Conservation (phyloP, 108 stramenopile species). For the Mayamaea pseudoterrestris region DNA sequence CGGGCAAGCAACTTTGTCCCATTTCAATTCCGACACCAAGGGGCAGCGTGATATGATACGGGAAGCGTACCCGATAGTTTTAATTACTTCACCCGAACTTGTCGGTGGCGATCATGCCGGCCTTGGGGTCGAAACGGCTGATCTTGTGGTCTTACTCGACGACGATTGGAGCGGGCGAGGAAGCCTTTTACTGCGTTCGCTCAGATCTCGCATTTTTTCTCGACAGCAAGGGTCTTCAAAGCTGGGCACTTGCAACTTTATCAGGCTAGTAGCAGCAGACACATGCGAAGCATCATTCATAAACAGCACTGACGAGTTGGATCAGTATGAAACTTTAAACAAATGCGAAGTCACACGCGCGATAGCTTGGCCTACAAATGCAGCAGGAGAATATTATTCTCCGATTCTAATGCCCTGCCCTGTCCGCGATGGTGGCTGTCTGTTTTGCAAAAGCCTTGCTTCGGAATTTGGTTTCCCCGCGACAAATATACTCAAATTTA, state of each 20-base stretch:
- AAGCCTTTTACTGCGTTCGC: slow-evolving; percentile 17
- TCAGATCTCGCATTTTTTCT: slow-evolving; percentile 11
- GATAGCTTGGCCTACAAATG: too few relatives aligned
- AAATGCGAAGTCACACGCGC: too few relatives aligned
- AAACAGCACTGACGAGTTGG: too few relatives aligned
- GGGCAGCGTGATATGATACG: too few relatives aligned
- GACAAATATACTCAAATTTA: too few relatives aligned
- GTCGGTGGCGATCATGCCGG: slow-evolving; percentile 44
- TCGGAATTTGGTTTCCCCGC: too few relatives aligned
- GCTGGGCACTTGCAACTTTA: slow-evolving; percentile 20
- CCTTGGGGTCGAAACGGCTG: slow-evolving; percentile 40
- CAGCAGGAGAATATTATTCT: too few relatives aligned
- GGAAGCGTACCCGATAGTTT: slow-evolving; percentile 17
- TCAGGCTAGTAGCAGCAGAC: slow-evolving; percentile 42
- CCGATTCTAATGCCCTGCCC: too few relatives aligned
- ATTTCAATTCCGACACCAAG: slow-evolving; percentile 21
- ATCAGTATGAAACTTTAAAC: too few relatives aligned
- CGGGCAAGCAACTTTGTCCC: slow-evolving; percentile 37
- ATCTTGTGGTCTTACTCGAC: slow-evolving; percentile 62
- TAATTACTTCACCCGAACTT: slow-evolving; percentile 45
- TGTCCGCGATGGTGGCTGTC: too few relatives aligned
- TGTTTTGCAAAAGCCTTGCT: too few relatives aligned
- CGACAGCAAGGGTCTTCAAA: slow-evolving; percentile 3
- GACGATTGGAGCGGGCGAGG: slow-evolving; percentile 79
- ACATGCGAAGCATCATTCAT: slow-evolving; percentile 51